Conservation (phyloP, 306 rosid species). For the Dalbergia oliveri region DNA sequence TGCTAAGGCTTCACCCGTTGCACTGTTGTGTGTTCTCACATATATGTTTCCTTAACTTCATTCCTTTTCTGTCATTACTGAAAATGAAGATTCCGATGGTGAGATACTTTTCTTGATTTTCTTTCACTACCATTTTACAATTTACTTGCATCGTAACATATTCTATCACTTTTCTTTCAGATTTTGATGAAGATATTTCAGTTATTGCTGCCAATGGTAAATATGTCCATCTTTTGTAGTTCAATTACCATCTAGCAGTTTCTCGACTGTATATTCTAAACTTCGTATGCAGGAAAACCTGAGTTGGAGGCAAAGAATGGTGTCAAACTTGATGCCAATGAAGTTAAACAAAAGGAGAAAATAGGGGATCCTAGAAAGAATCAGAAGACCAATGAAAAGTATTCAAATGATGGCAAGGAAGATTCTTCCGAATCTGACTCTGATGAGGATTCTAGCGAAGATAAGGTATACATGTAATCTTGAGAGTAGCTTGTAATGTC, state of each 20-base stretch:
- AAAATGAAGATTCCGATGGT: constrained; percentile 45
- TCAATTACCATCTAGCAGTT: neutral
- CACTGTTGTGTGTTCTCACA: neutral
- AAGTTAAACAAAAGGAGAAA: constrained; percentile 50
- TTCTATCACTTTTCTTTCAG: constrained; percentile 43
- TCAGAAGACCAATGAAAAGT: constrained; percentile 41
- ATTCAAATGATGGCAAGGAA: constrained; percentile 37
- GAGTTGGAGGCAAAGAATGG: constrained; percentile 37
- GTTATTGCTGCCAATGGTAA: constrained; percentile 51
- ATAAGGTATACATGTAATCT: constrained; percentile 33
- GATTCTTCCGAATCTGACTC: constrained; percentile 47
- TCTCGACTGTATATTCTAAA: neutral
- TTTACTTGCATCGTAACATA: constrained; percentile 21
- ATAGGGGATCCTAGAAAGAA: constrained; percentile 49
- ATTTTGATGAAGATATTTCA: constrained; percentile 46
- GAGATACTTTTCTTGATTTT: constrained; percentile 52
- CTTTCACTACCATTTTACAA: neutral
- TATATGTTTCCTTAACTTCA: constrained; percentile 55
- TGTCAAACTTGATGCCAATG: constrained; percentile 37
- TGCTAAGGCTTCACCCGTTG: no score
- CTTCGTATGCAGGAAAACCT: constrained; percentile 43
- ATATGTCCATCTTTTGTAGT: constrained; percentile 1
- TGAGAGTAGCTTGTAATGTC: constrained; percentile 24
- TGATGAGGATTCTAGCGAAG: constrained; percentile 60
- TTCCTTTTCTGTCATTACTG: constrained; percentile 41